phyloP scores from a whole-genome alignment of 75 land plant genomes.

The Selaginella tamariscina region DNA sequence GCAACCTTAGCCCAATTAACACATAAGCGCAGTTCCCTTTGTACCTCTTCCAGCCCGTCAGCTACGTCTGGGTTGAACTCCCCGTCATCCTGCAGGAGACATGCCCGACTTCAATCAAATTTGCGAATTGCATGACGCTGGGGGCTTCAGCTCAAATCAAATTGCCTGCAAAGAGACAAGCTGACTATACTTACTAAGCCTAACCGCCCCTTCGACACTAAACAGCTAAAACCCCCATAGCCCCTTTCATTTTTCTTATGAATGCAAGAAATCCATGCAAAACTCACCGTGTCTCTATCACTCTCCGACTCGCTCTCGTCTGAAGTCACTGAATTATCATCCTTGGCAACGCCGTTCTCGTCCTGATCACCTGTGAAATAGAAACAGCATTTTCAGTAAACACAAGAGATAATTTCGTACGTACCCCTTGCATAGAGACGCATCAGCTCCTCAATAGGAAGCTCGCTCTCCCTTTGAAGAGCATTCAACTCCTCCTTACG shows the following conservation, averaged over 20 bases:
- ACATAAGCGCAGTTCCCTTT: constrained; percentile 10
- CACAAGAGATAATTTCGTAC: too few relatives aligned
- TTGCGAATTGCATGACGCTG: constrained; percentile 22
- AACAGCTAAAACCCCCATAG: too few relatives aligned
- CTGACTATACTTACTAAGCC: constrained; percentile 34
- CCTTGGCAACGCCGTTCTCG: too few relatives aligned
- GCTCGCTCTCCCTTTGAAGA: constrained; percentile 58
- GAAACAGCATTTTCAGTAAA: too few relatives aligned
- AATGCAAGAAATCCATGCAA: not conserved
- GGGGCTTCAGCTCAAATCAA: constrained; percentile 23
- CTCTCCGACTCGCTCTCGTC: not conserved
- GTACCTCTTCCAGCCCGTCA: constrained; percentile 47
- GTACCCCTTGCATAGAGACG: constrained; percentile 20
- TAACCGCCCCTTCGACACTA: constrained; percentile 13
- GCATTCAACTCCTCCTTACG: constrained; percentile 69
- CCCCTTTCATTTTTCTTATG: too few relatives aligned
- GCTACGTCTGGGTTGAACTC: constrained; percentile 42
- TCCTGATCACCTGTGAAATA: not conserved
- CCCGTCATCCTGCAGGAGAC: constrained; percentile 64
- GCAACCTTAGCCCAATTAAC: not conserved
- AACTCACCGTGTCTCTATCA: not conserved
- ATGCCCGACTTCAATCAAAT: constrained; percentile 37
- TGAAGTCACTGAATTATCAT: too few relatives aligned
- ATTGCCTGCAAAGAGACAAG: constrained; percentile 36
- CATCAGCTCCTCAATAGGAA: constrained; percentile 81